A percentile compares a stretch with the other conserved stretches of the same genome.
phyloP scores from a whole-genome alignment of 805 yeast species.

The Saccharomycopsis guyanensis region DNA sequence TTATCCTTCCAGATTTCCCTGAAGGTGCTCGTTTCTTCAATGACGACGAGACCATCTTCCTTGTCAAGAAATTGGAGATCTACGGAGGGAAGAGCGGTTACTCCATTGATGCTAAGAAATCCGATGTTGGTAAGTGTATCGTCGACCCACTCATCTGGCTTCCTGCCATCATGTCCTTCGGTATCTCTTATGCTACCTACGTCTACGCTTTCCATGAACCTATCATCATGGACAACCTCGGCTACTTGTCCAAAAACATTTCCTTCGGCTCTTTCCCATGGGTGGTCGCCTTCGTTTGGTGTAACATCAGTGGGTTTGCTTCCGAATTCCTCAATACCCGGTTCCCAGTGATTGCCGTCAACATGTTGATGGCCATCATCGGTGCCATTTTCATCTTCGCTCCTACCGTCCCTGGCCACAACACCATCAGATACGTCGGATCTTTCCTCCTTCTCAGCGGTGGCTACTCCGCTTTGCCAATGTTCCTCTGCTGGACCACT shows the following conservation, averaged over 20 bases:
- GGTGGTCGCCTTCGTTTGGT: slow-evolving; percentile 19
- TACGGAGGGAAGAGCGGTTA: slow-evolving; percentile 44
- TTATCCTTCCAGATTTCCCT: slow-evolving; percentile 65
- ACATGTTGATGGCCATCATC: slow-evolving; percentile 34
- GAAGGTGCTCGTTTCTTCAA: slow-evolving; percentile 53
- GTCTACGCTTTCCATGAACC: slow-evolving; percentile 20
- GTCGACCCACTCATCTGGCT: slow-evolving; percentile 15
- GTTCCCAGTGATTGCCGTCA: slow-evolving; percentile 33
- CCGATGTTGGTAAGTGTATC: slow-evolving; percentile 36
- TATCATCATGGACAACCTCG: slow-evolving; percentile 10
- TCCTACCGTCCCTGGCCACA: slow-evolving; percentile 22
- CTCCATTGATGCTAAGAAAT: slow-evolving; percentile 38
- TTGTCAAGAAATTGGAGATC: slow-evolving; percentile 51
- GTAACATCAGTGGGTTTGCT: slow-evolving; percentile 42
- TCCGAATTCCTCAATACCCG: slow-evolving; percentile 45
- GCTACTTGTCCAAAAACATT: slow-evolving; percentile 1
- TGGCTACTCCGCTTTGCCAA: slow-evolving; percentile 58
- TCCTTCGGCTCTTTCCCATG: slow-evolving; percentile 17
- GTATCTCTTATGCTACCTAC: slow-evolving; percentile 18
- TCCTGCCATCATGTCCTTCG: slow-evolving; percentile 16
- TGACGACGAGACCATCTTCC: slow-evolving; percentile 42
- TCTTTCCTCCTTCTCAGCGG: slow-evolving; percentile 49
- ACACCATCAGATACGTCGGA: slow-evolving; percentile 48
- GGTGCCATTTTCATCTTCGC: slow-evolving; percentile 43
- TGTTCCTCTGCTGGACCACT: slow-evolving; percentile 58